Base-by-base conservation (phyloP, 495 filamentous ascomycete genomes). In the Thozetella sp. region DNA sequence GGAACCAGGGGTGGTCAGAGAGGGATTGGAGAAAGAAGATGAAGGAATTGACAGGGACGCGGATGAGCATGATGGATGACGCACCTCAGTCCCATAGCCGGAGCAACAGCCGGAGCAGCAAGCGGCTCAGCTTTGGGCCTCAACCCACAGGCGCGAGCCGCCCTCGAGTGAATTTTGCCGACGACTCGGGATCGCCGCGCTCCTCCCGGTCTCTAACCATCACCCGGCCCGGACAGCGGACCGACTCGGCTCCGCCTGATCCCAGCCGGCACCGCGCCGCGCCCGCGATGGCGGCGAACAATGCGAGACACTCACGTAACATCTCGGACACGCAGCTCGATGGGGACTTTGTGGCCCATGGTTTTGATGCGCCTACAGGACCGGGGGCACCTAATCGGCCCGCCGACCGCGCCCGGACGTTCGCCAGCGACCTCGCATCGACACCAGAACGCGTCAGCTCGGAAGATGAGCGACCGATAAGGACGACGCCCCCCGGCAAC, bases 1-100 rank as follows among this genome's bases (percentile, higher is more conserved):
- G 90, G 6, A 95, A 88, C 70, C 72, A 85, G 25, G 80, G 71
- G n/a, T 97, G 93, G 91, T 88, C 76, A 40, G 96, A 97, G 72
- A 78, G 87, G n/a, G 88, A 97, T 63, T 98, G 96, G 96, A 84
- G 95, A 56, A 84, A 82, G 65, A 86, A 90, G 68, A 69, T 99
- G 73, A 98, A 97, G 76, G 92, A 97, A 55, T 78, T 95, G 45
- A 98, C 96, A 1, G 82, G 88, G n/a, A 86, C 84, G 27, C 88
- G 93, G 11, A 93, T 96, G 84, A 77, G 73, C 17, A 70, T 71
- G 23, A 72, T 79, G 25, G 79, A 82, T 62, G 81, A 84, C 58
- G 73, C 69, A 48, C 64, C 63, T 62, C 57, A 54, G 20, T 73
- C 79, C 54, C 84, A 86, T 53, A 91, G 89, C 66, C 76, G 88